Percentiles rank a stretch among this genome's conserved stretches.
These are phyloP conservation scores for Triangularia setosa DNA, from an alignment of 2,329 filamentous ascomycete genomes.

Conservation along the genomic window DNA sequence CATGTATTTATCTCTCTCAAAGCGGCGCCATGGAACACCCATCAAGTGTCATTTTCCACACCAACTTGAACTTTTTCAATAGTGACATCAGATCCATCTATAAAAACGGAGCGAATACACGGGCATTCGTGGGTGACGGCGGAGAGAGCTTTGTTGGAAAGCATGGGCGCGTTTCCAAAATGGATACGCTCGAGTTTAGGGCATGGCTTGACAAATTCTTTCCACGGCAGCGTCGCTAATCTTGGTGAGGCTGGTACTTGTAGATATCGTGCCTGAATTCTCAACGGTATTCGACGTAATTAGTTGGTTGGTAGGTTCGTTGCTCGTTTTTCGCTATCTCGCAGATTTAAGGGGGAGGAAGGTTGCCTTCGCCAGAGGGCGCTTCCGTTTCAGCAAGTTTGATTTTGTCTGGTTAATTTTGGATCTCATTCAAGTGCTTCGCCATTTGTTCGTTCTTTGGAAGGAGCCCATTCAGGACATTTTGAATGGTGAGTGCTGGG, in stretches of 20 bases:
- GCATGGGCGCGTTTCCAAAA: not conserved
- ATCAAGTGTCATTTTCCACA: not conserved
- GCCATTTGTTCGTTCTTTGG: not conserved
- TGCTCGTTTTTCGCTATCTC: not conserved
- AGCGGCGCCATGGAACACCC: not conserved
- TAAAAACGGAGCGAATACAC: not conserved
- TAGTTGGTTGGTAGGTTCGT: not conserved
- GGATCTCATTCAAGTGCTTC: not conserved
- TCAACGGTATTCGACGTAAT: not conserved
- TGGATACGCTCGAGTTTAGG: not conserved
- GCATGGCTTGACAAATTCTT: not conserved
- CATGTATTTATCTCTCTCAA: too few relatives aligned
- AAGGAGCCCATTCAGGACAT: not conserved
- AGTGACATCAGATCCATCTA: not conserved
- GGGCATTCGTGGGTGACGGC: not conserved
- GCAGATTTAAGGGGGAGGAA: too few relatives aligned
- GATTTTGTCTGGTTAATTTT: too few relatives aligned
- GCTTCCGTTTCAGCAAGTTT: too few relatives aligned
- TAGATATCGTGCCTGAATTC: too few relatives aligned
- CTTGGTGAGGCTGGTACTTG: not conserved
- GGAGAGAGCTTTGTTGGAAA: not conserved
- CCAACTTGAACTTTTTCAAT: not conserved
- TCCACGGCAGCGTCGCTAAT: not conserved
- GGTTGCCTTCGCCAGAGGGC: too few relatives aligned
- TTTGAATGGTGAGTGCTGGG: not conserved